Evolutionary conservation across 331 rosid genomes (phyloP).

Genomic region (Rhamnella rubrinervis): DNA sequence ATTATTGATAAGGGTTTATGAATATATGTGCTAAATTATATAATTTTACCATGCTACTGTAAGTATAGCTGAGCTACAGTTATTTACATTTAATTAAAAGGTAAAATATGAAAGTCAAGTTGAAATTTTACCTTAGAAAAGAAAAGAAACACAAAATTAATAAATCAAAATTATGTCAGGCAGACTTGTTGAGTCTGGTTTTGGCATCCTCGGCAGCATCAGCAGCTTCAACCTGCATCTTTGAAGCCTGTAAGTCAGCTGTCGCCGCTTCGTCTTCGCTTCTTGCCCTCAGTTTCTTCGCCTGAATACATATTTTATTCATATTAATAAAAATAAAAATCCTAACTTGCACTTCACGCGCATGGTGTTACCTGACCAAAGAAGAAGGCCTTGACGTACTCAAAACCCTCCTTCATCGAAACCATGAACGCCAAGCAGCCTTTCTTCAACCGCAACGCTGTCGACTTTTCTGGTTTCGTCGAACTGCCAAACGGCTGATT

Average conservation of each 20-base stretch:
- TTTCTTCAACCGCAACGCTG: conserved; percentile 30
- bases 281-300: conserved; percentile 44
- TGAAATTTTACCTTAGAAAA: too few species aligned
- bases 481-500: neutral
- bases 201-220: conserved; percentile 60
- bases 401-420: conserved; percentile 45
- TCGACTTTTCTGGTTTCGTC: conserved; percentile 19
- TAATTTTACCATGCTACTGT: too few species aligned
- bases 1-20: too few species aligned
- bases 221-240: conserved; percentile 68
- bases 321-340: neutral
- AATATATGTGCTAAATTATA: too few species aligned
- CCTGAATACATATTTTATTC: conserved; percentile 24
- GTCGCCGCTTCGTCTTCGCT: conserved; percentile 58
- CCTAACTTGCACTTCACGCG: too few species aligned
- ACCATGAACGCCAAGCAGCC: conserved; percentile 35
- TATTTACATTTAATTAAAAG: too few species aligned
- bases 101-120: too few species aligned
- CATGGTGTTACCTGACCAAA: conserved; percentile 46
- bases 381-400: conserved; percentile 49
- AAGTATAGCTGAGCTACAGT: too few species aligned
- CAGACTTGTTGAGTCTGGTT: conserved; percentile 39
- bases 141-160: neutral
- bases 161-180: conserved; percentile 6
- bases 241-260: conserved; percentile 48